phyloP scores from a whole-genome alignment of 768 basidiomycete species.

The Mycena alexandri region DNA sequence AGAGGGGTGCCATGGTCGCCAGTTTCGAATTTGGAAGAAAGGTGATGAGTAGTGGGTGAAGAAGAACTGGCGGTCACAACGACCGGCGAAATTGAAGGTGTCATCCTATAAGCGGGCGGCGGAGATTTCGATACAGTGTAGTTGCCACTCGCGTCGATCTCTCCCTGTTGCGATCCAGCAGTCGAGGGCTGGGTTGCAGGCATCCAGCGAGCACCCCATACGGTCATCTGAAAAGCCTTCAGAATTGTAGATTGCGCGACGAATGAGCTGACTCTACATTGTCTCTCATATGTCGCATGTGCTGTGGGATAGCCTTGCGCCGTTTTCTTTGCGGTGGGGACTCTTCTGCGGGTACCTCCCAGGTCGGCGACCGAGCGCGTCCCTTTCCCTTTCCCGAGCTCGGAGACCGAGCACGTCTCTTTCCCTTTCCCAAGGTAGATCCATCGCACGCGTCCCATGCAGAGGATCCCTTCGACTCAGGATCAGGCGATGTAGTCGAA shows the following conservation, averaged over 20 bases:
- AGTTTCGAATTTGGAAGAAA: conserved; percentile 23
- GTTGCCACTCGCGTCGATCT: conserved; percentile 22
- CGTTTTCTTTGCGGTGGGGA: conserved; percentile 31
- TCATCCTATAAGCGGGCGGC: conserved; percentile 15
- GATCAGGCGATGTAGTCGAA: conserved; percentile 3
- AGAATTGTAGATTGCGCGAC: conserved; percentile 6
- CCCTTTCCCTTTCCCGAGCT: neutral
- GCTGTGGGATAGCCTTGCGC: conserved; percentile 30
- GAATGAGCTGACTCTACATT: conserved; percentile 19
- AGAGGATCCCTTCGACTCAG: conserved; percentile 11
- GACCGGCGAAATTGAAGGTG: conserved; percentile 24
- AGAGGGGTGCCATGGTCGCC: neutral
- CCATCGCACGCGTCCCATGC: neutral
- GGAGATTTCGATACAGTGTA: conserved; percentile 26
- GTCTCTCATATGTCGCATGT: conserved; percentile 31
- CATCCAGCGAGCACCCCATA: conserved; percentile 34
- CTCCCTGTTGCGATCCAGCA: conserved; percentile 27
- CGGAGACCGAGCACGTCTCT: neutral
- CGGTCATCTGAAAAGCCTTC: conserved; percentile 20
- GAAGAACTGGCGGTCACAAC: conserved; percentile 11
- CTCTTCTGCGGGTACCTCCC: too few species aligned
- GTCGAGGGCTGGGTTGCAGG: conserved; percentile 17
- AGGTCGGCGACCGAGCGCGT: neutral
- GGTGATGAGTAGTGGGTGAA: conserved; percentile 7
- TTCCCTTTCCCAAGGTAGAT: neutral